Evolutionary conservation across 2,329 filamentous ascomycete genomes (phyloP).

Genomic region (Paecilomyces niveus): DNA sequence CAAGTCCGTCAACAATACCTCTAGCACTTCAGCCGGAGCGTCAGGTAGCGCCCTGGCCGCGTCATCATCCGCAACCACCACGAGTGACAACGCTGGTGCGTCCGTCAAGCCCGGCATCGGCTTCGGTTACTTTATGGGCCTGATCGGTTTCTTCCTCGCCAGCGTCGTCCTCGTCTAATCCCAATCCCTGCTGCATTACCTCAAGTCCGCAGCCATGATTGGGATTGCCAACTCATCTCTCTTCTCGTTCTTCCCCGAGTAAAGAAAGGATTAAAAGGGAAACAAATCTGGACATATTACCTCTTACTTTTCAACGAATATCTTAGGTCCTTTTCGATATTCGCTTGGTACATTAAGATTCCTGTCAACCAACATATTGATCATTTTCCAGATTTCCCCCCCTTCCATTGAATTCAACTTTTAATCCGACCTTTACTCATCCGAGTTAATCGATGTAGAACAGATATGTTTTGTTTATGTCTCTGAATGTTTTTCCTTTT

Average conservation of each 20-base stretch:
- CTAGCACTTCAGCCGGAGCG: too few species aligned
- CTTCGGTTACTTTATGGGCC: slow-evolving; percentile 6
- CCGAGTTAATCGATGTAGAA: neutral
- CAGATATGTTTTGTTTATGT: neutral
- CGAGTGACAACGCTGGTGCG: slow-evolving; percentile 4
- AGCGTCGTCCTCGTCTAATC: neutral
- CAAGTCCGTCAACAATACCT: slow-evolving; percentile 7
- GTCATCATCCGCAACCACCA: neutral
- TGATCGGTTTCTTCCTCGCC: neutral
- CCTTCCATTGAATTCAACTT: neutral
- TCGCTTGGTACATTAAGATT: neutral
- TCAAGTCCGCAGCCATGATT: neutral
- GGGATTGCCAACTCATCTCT: neutral
- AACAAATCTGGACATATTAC: neutral
- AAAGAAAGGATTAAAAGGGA: neutral
- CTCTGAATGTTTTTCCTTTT: neutral
- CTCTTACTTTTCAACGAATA: neutral
- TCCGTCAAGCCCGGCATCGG: slow-evolving; percentile 4
- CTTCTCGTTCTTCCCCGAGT: neutral
- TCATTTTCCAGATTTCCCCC: neutral
- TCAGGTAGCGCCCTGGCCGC: slow-evolving; percentile 5
- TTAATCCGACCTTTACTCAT: neutral
- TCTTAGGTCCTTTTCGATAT: neutral
- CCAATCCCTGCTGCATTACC: neutral
- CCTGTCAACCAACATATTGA: neutral